Percentiles rank a stretch among this genome's conserved stretches.
Evolutionary conservation across 2,329 filamentous ascomycete genomes (phyloP).

Genomic region (Dothistroma pini): DNA sequence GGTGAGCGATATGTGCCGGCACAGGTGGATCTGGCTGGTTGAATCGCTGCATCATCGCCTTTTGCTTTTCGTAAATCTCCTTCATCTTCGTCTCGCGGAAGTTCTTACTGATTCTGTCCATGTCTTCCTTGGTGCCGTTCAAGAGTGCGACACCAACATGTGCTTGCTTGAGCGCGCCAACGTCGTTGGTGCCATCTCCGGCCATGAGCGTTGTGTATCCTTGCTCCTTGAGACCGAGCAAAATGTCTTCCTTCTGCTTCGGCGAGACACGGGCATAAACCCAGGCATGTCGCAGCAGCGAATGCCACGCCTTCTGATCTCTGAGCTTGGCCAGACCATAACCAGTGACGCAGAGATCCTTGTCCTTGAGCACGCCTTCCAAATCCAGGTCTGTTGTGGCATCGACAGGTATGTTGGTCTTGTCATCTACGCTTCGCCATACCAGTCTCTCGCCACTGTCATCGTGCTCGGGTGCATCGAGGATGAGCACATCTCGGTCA

Average conservation of each 20-base stretch:
- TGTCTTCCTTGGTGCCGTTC: conserved; percentile 88
- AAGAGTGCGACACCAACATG: conserved; percentile 95
- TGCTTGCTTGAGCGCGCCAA: conserved; percentile 95
- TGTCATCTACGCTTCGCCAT: conserved; percentile 94
- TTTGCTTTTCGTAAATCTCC: conserved; percentile 96
- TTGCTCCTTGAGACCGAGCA: conserved; percentile 92
- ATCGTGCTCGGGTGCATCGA: conserved; percentile 92
- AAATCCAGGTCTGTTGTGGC: conserved; percentile 74
- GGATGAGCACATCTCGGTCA: conserved; percentile 87
- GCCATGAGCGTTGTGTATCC: conserved; percentile 99
- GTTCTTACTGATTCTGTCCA: conserved; percentile 89
- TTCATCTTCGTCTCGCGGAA: conserved; percentile 96
- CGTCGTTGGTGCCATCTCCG: conserved; percentile 96
- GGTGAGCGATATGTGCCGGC: conserved; percentile 84
- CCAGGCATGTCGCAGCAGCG: conserved; percentile 86
- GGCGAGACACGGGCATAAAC: conserved; percentile 97
- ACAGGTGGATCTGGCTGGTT: conserved; percentile 92
- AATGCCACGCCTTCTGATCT: conserved; percentile 69
- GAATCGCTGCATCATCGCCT: conserved; percentile 86
- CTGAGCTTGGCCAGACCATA: conserved; percentile 90
- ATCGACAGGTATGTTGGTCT: conserved; percentile 78
- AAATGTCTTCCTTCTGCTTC: conserved; percentile 97
- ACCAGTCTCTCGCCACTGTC: conserved; percentile 75
- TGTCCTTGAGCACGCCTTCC: conserved; percentile 68
- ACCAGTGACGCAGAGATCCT: conserved; percentile 93